These are phyloP conservation scores for Neocatenulostroma microsporum DNA, from an alignment of 2,329 filamentous ascomycete species.

Conservation along the genomic window DNA sequence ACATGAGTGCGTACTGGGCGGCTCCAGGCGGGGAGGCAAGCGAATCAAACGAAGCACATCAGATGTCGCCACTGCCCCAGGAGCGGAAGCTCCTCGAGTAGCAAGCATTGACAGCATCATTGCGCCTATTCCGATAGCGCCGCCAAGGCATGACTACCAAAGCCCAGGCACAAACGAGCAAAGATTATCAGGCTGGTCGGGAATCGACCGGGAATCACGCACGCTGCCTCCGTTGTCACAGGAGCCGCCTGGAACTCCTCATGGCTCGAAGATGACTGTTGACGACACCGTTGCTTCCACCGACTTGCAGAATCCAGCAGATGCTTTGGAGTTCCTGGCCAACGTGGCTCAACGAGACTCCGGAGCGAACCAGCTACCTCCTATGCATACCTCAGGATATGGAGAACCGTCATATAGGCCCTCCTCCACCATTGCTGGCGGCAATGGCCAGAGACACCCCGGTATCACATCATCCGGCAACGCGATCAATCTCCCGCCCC, in stretches of 20 bases:
- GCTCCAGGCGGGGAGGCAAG: constrained; percentile 24
- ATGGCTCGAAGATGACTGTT: constrained; percentile 24
- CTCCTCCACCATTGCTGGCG: not conserved
- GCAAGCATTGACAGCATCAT: constrained; percentile 15
- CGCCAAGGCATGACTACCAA: constrained; percentile 6
- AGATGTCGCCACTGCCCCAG: constrained; percentile 8
- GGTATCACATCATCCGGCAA: constrained; percentile 8
- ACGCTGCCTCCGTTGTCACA: constrained; percentile 21
- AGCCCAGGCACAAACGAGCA: constrained; percentile 6
- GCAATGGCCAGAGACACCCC: no score
- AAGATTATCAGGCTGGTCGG: constrained; percentile 8
- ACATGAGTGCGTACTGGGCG: constrained; percentile 28
- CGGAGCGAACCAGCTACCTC: constrained; percentile 21
- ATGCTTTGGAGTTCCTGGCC: constrained; percentile 28
- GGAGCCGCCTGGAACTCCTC: constrained; percentile 16
- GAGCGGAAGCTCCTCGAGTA: constrained; percentile 4
- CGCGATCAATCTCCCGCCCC: constrained; percentile 23
- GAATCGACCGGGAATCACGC: constrained; percentile 18
- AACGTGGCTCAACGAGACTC: constrained; percentile 27
- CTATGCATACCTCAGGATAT: constrained; percentile 22
- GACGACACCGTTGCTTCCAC: constrained; percentile 26
- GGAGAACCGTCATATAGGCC: constrained; percentile 8
- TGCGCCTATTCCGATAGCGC: constrained; percentile 10
- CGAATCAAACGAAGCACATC: constrained; percentile 23
- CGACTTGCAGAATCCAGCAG: constrained; percentile 28